These are phyloP conservation scores for Neonectria sp. DNA, from an alignment of 2,329 filamentous ascomycete species.

Conservation along the genomic window DNA sequence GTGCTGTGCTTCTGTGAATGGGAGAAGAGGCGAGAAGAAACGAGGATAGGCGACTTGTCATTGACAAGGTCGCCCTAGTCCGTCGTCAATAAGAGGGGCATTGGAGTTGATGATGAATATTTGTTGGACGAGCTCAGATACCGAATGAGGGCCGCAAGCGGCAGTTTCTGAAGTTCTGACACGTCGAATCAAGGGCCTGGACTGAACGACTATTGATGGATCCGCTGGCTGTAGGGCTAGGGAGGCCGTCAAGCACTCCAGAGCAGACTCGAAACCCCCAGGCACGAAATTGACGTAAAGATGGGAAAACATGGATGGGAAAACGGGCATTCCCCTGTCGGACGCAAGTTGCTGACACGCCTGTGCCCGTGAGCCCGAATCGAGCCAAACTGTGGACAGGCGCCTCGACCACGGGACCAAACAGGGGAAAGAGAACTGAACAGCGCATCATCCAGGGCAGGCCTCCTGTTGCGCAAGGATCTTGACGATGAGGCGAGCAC, in stretches of 20 bases:
- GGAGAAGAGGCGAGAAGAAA: neutral
- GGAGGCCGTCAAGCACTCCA: neutral
- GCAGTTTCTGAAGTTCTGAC: neutral
- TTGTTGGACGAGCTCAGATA: neutral
- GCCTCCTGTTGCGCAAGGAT: no score
- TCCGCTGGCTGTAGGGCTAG: neutral
- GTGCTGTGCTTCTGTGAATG: neutral
- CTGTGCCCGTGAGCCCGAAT: neutral
- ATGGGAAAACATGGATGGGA: constrained; percentile 10
- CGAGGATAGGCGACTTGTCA: neutral
- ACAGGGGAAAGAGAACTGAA: constrained; percentile 7
- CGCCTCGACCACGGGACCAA: neutral
- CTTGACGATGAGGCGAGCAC: constrained; percentile 1
- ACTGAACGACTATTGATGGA: neutral
- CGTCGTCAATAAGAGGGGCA: neutral
- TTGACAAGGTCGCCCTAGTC: neutral
- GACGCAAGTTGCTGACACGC: constrained; percentile 5
- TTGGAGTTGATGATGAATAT: neutral
- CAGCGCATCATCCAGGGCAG: constrained; percentile 14
- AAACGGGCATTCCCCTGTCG: constrained; percentile 17
- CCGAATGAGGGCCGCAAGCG: neutral
- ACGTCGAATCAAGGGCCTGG: neutral
- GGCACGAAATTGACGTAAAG: neutral
- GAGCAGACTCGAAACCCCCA: neutral
- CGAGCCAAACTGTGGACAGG: neutral